Base-by-base conservation (phyloP, 805 yeast species). In the Peterozyma toletana region DNA sequence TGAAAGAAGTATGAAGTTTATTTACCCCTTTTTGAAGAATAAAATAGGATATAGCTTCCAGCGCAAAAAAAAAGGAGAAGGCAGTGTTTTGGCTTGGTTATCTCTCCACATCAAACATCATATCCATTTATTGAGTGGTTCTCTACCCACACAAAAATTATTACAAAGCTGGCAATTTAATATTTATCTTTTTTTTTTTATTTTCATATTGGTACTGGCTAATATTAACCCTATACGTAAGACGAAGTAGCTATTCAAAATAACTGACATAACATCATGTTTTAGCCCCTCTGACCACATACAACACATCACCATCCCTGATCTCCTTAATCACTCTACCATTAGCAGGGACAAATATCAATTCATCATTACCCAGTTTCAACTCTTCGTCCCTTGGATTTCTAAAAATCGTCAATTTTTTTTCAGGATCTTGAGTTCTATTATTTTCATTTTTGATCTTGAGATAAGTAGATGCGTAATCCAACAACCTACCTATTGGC, bases 401-500 rank as follows among this genome's bases (percentile, higher is more conserved):
- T 44, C 67, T 61, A 50, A 77, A 78, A n/a, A 80, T 60, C 18
- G 74, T 66, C 37, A 80, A 61, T 45, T 72, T 59, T 43, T 71
- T 68, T 14, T 60, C 56, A 4, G 59, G 52, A 21, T 70, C 72
- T 33, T 54, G 63, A 3, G 71, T 72, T 30, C 56, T 53, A 53
- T 77, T 77, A 51, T 80, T 80, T 31, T 57, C 56, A 55, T 80
- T 80, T 41, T 59, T 59, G 11, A 80, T 69, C 43, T 63, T 67
- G 45, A 77, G 56, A 34, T 62, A 53, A 29, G 68, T 72, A 9
- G 83, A 71, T 6, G 74, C 66, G 18, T 68, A 66, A 55, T 80
- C 86, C 31, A 80, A 55, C 14, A 77, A 70, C 43, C 78, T 59
- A 1, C 86, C 86, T 30, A 78, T 70, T 0, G 80, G 75, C 83